phyloP scores from a whole-genome alignment of 176 grass and related monocot genomes.

The Paspalum vaginatum region DNA sequence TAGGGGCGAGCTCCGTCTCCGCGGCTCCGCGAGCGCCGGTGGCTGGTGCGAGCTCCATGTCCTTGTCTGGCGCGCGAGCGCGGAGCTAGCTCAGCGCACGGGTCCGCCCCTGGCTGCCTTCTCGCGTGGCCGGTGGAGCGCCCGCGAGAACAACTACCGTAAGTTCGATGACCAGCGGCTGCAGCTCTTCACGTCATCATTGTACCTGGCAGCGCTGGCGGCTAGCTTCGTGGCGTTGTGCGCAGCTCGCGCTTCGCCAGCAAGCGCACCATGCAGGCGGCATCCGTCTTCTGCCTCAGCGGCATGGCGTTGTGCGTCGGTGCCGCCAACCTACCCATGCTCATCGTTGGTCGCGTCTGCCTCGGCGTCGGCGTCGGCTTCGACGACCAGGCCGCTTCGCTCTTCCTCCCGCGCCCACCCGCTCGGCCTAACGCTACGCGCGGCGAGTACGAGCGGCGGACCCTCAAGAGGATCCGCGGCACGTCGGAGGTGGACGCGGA shows the following conservation, averaged over 20 bases:
- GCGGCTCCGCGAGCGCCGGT: too few relatives aligned
- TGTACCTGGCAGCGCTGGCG: constrained; percentile 64
- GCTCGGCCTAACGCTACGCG: constrained; percentile 53
- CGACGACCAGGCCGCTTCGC: constrained; percentile 77
- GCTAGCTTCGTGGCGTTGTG: constrained; percentile 55
- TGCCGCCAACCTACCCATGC: constrained; percentile 32
- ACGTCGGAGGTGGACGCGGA: constrained; percentile 44
- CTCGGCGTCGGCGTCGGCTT: constrained; percentile 67
- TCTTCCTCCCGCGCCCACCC: constrained; percentile 56
- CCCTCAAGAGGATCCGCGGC: constrained; percentile 58
- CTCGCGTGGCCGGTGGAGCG: too few relatives aligned
- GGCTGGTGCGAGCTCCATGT: too few relatives aligned
- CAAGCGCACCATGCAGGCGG: constrained; percentile 52
- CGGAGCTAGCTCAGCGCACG: too few relatives aligned
- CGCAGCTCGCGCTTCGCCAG: constrained; percentile 37
- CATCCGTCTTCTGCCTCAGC: constrained; percentile 52
- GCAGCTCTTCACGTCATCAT: constrained; percentile 67
- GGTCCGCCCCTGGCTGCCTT: too few relatives aligned
- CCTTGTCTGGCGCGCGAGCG: too few relatives aligned
- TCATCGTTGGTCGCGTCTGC: constrained; percentile 64
- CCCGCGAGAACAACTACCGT: constrained; percentile 69
- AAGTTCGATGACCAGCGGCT: constrained; percentile 69
- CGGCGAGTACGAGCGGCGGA: not conserved
- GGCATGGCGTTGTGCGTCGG: constrained; percentile 27
- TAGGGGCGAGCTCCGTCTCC: too few relatives aligned